Evolutionary conservation across 306 rosid genomes (phyloP).

Genomic region (Heteromeles arbutifolia): DNA sequence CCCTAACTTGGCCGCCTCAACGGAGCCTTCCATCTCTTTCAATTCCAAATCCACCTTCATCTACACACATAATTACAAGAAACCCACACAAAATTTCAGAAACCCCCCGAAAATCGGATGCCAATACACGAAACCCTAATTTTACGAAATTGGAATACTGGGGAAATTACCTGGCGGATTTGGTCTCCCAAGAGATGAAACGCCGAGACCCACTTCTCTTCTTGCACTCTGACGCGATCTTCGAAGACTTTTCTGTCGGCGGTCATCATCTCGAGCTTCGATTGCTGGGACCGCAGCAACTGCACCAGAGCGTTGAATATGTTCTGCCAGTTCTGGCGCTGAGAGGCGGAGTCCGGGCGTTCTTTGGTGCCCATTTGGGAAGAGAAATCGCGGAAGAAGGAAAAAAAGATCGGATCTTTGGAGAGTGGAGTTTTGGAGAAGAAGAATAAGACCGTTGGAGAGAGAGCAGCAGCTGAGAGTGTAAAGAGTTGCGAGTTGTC

Average conservation of each 20-base stretch:
- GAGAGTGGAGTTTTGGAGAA: not conserved
- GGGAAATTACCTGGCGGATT: constrained; percentile 41
- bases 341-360: constrained; percentile 18
- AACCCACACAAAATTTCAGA: constrained; percentile 2
- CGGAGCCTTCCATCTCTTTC: constrained; percentile 39
- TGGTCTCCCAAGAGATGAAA: constrained; percentile 33
- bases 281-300: constrained; percentile 50
- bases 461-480: not conserved
- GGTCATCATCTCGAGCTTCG: constrained; percentile 53
- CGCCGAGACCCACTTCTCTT: constrained; percentile 53
- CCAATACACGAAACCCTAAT: constrained; percentile 25
- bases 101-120: not conserved
- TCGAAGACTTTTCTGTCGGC: constrained; percentile 44
- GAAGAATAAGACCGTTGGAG: constrained; percentile 11
- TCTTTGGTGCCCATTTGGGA: constrained; percentile 29
- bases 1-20: constrained; percentile 44
- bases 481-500: not conserved
- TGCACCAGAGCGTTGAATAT: constrained; percentile 43
- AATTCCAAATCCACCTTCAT: constrained; percentile 28
- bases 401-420: constrained; percentile 1
- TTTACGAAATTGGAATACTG: not conserved
- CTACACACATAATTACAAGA: constrained; percentile 32
- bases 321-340: constrained; percentile 51
- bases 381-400: not conserved
- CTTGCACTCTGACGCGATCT: constrained; percentile 47